Conservation (phyloP, 2,329 filamentous ascomycete genomes). For the Microcyclospora pomicola region DNA sequence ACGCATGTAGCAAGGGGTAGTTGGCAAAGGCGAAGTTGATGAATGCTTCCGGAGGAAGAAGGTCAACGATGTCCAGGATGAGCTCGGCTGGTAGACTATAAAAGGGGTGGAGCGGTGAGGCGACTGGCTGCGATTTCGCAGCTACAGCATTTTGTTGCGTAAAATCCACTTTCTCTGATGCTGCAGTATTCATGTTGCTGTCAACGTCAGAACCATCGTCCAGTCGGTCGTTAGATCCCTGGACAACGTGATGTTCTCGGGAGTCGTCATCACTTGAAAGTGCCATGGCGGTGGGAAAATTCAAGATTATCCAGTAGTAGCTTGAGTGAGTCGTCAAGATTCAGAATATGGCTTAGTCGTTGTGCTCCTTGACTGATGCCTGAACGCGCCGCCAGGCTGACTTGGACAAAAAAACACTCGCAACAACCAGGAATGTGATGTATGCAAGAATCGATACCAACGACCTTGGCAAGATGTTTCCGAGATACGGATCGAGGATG, state of each 20-base stretch:
- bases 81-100: slow-evolving; percentile 33
- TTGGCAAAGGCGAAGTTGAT: slow-evolving; percentile 34
- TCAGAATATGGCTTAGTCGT: slow-evolving; percentile 9
- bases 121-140: neutral
- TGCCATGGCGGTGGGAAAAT: too few species aligned
- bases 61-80: slow-evolving; percentile 31
- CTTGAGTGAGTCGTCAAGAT: neutral
- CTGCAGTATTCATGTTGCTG: neutral
- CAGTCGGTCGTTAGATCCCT: too few species aligned
- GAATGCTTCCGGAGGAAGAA: slow-evolving; percentile 27
- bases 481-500: slow-evolving; percentile 72
- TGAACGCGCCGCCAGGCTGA: slow-evolving; percentile 25
- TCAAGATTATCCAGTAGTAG: too few species aligned
- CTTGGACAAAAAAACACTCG: slow-evolving; percentile 38
- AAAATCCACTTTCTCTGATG: neutral
- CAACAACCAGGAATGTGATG: slow-evolving; percentile 45
- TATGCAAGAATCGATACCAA: slow-evolving; percentile 59
- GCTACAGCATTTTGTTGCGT: neutral
- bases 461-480: slow-evolving; percentile 67
- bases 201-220: neutral
- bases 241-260: too few species aligned
- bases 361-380: slow-evolving; percentile 10
- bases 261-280: too few species aligned
- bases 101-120: slow-evolving; percentile 19
- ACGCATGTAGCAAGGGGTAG: slow-evolving; percentile 29